Evolutionary conservation across 306 rosid species (phyloP).

Genomic region (Quercus bicolor): DNA sequence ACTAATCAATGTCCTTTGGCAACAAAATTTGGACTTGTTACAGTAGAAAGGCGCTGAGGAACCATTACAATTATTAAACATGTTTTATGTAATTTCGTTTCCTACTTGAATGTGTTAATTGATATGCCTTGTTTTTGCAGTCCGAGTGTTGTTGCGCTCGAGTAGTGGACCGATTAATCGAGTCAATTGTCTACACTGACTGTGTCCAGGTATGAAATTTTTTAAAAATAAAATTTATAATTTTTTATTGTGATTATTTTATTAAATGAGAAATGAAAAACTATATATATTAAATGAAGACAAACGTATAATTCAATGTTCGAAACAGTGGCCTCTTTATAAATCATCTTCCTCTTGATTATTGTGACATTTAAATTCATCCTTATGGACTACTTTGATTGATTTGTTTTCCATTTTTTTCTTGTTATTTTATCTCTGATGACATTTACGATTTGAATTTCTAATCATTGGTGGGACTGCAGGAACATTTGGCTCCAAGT

Average conservation of each 20-base stretch:
- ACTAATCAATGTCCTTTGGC: too few species aligned
- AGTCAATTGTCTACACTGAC: constrained; percentile 54
- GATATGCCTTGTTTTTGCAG: constrained; percentile 35
- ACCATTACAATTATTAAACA: too few species aligned
- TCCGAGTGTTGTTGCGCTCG: constrained; percentile 56
- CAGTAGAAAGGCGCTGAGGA: too few species aligned
- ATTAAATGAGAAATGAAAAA: not conserved
- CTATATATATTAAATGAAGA: not conserved
- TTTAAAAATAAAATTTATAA: not conserved
- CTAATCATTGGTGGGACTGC: constrained; percentile 23
- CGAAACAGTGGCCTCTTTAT: not conserved
- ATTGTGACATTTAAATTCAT: constrained; percentile 4
- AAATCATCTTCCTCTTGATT: not conserved
- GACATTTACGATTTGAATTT: not conserved
- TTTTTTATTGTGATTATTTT: not conserved
- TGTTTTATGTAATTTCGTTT: too few species aligned
- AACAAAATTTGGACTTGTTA: too few species aligned
- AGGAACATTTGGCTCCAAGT: constrained; percentile 79
- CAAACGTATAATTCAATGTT: not conserved
- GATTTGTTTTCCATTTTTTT: not conserved
- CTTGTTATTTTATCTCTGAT: not conserved
- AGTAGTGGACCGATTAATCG: constrained; percentile 42
- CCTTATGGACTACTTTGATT: not conserved
- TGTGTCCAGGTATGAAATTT: constrained; percentile 57
- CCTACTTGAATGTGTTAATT: too few species aligned